These are phyloP conservation scores for Penicillium tannophilum DNA, from an alignment of 495 filamentous ascomycete genomes.

Conservation along the genomic window DNA sequence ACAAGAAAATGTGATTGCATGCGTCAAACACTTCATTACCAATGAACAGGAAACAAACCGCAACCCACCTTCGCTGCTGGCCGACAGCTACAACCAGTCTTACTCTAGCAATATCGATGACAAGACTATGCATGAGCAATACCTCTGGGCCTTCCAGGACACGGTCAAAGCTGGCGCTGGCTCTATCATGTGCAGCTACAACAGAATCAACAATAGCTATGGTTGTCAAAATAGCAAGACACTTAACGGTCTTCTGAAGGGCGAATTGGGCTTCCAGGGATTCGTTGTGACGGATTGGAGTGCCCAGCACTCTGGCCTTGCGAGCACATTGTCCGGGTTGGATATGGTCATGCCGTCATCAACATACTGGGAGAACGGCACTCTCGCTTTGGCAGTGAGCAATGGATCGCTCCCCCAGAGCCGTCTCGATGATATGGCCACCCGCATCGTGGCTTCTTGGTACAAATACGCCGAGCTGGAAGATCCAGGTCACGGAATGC, in stretches of 20 bases:
- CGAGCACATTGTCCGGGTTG: conserved; percentile 55
- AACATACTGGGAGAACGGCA: conserved; percentile 43
- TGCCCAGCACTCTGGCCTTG: conserved; percentile 58
- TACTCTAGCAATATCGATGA: conserved; percentile 67
- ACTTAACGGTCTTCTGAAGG: conserved; percentile 60
- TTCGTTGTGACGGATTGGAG: conserved; percentile 60
- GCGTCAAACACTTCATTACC: conserved; percentile 73
- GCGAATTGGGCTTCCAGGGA: conserved; percentile 60
- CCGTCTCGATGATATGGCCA: conserved; percentile 59
- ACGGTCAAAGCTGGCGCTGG: conserved; percentile 54
- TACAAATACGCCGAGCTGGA: not conserved
- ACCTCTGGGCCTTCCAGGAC: conserved; percentile 65
- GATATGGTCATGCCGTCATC: conserved; percentile 61
- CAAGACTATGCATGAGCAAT: conserved; percentile 70
- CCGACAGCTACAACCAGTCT: conserved; percentile 46
- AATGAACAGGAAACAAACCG: conserved; percentile 86
- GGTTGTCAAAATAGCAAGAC: conserved; percentile 64
- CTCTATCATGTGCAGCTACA: conserved; percentile 61
- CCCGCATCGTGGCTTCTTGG: conserved; percentile 17
- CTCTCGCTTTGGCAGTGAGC: conserved; percentile 54
- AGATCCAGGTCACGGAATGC: conserved; percentile 60
- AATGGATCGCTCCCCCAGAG: conserved; percentile 47
- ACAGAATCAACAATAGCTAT: conserved; percentile 68
- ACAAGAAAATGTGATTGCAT: conserved; percentile 64
- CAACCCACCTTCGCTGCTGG: conserved; percentile 23